A percentile compares a stretch with the other conserved stretches of the same genome.
These are phyloP conservation scores for Berberis thunbergii DNA, from an alignment of 164 flowering plant species.

Conservation along the genomic window DNA sequence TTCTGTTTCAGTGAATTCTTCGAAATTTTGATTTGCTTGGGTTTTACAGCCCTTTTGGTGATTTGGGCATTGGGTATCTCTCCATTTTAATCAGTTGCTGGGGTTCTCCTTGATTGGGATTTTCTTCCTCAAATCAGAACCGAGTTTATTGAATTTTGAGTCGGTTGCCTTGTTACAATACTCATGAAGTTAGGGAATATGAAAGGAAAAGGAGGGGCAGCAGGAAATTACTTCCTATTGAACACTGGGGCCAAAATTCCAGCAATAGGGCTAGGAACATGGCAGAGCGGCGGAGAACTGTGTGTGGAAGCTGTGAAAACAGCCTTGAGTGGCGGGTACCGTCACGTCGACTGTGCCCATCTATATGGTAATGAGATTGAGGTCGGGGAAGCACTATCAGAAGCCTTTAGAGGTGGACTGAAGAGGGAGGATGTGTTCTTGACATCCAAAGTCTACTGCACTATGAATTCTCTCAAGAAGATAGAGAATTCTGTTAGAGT, in stretches of 20 bases:
- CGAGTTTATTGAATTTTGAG: not conserved
- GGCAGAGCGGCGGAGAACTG: conserved; percentile 70
- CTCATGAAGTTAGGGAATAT: conserved; percentile 7
- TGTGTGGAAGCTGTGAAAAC: conserved; percentile 55
- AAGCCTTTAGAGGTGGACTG: conserved; percentile 9
- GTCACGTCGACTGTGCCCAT: conserved; percentile 66
- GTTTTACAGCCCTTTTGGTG: not conserved
- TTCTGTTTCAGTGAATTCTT: no score
- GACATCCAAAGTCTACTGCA: conserved; percentile 22
- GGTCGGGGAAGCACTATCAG: conserved; percentile 54
- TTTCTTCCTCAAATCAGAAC: not conserved
- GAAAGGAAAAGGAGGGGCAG: conserved; percentile 23
- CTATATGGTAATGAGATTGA: conserved; percentile 63
- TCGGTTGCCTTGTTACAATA: not conserved
- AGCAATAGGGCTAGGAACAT: conserved; percentile 66
- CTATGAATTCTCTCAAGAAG: conserved; percentile 45
- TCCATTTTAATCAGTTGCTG: not conserved
- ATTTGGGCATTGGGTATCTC: conserved; percentile 1
- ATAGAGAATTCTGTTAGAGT: conserved; percentile 54
- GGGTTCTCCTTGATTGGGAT: not conserved
- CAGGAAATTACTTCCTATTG: conserved; percentile 32
- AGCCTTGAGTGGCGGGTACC: conserved; percentile 50
- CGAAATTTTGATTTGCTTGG: no score
- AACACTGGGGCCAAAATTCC: conserved; percentile 58
- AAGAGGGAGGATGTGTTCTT: not conserved